Percentiles rank a stretch among this genome's conserved stretches.
Evolutionary conservation across 2,329 filamentous ascomycete genomes (phyloP).

Genomic region (Ophiosphaerella korrae): DNA sequence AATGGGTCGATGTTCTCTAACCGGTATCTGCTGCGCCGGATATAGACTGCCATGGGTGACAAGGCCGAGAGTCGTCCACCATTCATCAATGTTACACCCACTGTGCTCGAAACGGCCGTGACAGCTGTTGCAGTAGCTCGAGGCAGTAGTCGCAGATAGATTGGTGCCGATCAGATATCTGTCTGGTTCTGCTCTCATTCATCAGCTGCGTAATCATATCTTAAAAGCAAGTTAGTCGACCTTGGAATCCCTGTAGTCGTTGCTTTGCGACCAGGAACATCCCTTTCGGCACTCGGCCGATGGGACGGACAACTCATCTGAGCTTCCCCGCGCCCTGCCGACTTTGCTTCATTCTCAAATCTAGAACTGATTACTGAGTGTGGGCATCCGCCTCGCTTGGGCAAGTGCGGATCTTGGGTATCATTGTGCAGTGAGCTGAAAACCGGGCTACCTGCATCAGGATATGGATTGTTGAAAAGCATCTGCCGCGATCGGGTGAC

Average conservation of each 20-base stretch:
- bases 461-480: background rate
- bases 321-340: conserved; percentile 5
- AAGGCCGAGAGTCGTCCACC: conserved; percentile 4
- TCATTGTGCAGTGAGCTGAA: conserved; percentile 1
- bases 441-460: background rate
- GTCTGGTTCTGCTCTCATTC: background rate
- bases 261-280: conserved; percentile 5
- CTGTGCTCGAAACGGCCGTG: background rate
- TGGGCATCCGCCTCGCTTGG: background rate
- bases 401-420: conserved; percentile 3
- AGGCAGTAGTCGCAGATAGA: conserved; percentile 5
- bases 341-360: conserved; percentile 5
- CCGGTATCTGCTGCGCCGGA: background rate
- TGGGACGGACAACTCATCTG: conserved; percentile 6
- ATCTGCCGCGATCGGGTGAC: background rate
- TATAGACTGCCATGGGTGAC: background rate
- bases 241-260: conserved; percentile 1
- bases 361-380: conserved; percentile 4
- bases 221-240: conserved; percentile 11
- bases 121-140: conserved; percentile 7
- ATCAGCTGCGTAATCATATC: conserved; percentile 4
- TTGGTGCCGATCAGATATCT: background rate
- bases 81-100: background rate
- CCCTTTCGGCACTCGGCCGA: conserved; percentile 1
- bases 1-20: conserved; percentile 1